Evolutionary conservation across 73 alveolate genomes (phyloP), one percentile per base, ranked within the genome.

Genomic region (Symbiodinium pilosum): DNA sequence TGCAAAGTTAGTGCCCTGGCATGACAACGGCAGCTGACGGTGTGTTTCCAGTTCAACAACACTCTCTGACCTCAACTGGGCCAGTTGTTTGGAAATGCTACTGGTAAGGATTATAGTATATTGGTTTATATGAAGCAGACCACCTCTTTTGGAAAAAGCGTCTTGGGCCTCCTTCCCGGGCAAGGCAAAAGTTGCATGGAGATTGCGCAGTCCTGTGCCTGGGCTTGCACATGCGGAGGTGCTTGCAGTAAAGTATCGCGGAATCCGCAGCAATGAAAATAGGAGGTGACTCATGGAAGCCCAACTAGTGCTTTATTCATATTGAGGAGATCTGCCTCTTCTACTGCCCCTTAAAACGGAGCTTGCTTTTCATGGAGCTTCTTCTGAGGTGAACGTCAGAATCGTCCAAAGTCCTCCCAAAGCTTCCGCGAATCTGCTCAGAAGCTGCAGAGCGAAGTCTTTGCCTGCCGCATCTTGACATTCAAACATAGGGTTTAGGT

Each of bases 351-450:
- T n/a, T n/a, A n/a, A n/a, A n/a, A n/a, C n/a, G n/a, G n/a, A n/a
- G n/a, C 73, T 30, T 9, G 30, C 73, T 54, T 9, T 0, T 30
- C 73, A 24, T 54, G 73, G 32, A 54, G 28, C 26, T 30, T 30
- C 34, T 32, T 16, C 51, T 81, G 54, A 91, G 97, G 97, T 43
- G 97, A 91, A 39, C 7, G 77, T 40, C 97, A 51, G 51, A 42
- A 83, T 69, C 97, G 97, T 44, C 97, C 97, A 41, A 42, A 91
- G 81, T 69, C 89, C 39, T 91, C 97, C 28, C 97, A 91, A n/a
- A 32, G n/a, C 77, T 93, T 75, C 69, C 59, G 73, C n/a, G 84
- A 81, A 34, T 8, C 41, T 56, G 98, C 98, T 84, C 98, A 93
- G 21, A 52, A 81, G 71, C 68, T 93, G 85, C 92, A 77, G 44